These are phyloP conservation scores for Bipolaris gigantea DNA, from an alignment of 2,329 filamentous ascomycete genomes.

Conservation along the genomic window DNA sequence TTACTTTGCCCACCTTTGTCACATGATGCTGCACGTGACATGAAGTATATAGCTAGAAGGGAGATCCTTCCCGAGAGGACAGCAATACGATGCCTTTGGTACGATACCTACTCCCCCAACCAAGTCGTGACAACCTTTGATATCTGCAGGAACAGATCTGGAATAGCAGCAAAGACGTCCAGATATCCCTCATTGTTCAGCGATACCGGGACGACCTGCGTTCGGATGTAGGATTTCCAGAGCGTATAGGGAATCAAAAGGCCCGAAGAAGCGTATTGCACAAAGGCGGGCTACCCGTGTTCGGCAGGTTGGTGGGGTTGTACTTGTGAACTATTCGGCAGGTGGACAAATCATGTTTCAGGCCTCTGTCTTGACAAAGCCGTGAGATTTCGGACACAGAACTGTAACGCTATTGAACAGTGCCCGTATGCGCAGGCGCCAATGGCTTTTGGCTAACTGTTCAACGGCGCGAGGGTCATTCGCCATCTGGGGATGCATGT, in stretches of 20 bases:
- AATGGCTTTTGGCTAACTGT: background rate
- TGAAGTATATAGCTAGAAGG: too few relatives aligned
- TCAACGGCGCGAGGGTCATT: background rate
- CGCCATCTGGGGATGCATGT: background rate
- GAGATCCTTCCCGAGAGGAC: too few relatives aligned
- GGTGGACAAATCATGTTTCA: background rate
- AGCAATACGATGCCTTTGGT: too few relatives aligned
- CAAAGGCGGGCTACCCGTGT: slow-evolving; percentile 2
- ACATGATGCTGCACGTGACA: too few relatives aligned
- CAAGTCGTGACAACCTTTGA: too few relatives aligned
- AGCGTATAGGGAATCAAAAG: background rate
- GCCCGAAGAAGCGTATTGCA: slow-evolving; percentile 2
- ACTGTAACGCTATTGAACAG: background rate
- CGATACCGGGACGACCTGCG: background rate
- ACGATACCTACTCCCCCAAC: too few relatives aligned
- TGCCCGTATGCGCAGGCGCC: background rate
- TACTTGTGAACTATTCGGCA: background rate
- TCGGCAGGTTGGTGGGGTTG: slow-evolving; percentile 2
- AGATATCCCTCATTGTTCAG: too few relatives aligned
- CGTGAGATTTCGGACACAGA: background rate
- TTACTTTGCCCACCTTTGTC: background rate
- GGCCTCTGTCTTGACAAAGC: background rate
- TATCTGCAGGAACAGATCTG: background rate
- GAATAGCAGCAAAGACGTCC: background rate
- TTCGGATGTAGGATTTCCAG: background rate